Percentiles rank a stretch among this genome's conserved stretches.
Conservation (phyloP, 2,329 filamentous ascomycete genomes). For the Penicillium sp. region DNA sequence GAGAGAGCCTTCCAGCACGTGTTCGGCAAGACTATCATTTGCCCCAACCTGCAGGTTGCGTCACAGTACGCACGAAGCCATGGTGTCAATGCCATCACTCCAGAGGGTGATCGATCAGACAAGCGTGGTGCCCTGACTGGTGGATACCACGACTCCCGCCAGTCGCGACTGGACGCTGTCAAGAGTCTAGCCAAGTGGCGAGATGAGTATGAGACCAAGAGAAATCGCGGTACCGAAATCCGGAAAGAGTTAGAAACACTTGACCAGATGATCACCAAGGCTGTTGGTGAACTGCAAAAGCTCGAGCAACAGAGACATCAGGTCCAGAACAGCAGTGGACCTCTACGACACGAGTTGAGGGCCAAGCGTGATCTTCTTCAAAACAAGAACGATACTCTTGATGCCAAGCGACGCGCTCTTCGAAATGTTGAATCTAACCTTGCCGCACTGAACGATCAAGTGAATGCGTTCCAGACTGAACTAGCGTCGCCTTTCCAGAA, state of each 20-base stretch:
- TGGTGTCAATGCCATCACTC: constrained; percentile 87
- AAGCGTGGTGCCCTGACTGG: constrained; percentile 94
- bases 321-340: constrained; percentile 78
- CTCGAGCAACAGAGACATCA: constrained; percentile 74
- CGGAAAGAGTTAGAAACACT: constrained; percentile 70
- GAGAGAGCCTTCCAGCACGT: constrained; percentile 90
- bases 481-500: constrained; percentile 88
- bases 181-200: constrained; percentile 73
- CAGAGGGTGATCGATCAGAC: constrained; percentile 90
- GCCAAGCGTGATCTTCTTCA: constrained; percentile 73
- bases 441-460: constrained; percentile 71
- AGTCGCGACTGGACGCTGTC: constrained; percentile 83
- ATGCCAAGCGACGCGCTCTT: constrained; percentile 63
- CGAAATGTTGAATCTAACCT: constrained; percentile 73
- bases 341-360: constrained; percentile 73
- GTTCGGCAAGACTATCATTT: constrained; percentile 93
- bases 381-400: constrained; percentile 70
- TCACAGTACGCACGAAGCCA: constrained; percentile 91
- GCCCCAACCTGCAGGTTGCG: constrained; percentile 82
- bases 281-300: constrained; percentile 81
- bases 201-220: constrained; percentile 68
- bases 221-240: constrained; percentile 64
- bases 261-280: constrained; percentile 83
- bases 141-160: constrained; percentile 84
- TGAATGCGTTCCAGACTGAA: constrained; percentile 76